phyloP scores from a whole-genome alignment of 768 basidiomycete species.

The Mycena amicta region DNA sequence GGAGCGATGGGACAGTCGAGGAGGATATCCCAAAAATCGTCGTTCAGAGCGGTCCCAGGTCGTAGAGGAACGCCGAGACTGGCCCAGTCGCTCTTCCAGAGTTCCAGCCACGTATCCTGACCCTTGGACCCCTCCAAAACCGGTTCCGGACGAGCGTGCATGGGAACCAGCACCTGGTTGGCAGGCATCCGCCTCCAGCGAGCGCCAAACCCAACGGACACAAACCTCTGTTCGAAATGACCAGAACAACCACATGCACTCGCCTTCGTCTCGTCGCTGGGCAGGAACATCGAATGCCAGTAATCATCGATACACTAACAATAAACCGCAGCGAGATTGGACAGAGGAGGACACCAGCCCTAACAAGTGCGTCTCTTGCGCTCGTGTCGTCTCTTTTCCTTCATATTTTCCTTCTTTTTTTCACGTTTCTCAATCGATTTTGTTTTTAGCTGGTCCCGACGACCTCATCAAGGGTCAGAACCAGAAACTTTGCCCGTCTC shows the following conservation, averaged over 20 bases:
- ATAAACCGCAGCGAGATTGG: slow-evolving; percentile 52
- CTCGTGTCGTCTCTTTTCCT: too few relatives aligned
- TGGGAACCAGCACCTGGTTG: slow-evolving; percentile 78
- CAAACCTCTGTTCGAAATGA: slow-evolving; percentile 25
- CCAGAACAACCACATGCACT: slow-evolving; percentile 28
- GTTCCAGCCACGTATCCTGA: slow-evolving; percentile 32
- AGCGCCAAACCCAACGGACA: slow-evolving; percentile 42
- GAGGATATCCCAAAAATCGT: slow-evolving; percentile 40
- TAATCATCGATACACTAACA: slow-evolving; percentile 29
- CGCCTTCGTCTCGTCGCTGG: slow-evolving; percentile 31
- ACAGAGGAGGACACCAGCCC: slow-evolving; percentile 63
- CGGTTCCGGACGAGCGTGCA: slow-evolving; percentile 51
- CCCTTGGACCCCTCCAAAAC: slow-evolving; percentile 28
- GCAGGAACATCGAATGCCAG: slow-evolving; percentile 2
- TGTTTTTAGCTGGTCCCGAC: slow-evolving; percentile 62
- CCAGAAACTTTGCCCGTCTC: slow-evolving; percentile 36
- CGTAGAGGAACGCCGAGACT: slow-evolving; percentile 31
- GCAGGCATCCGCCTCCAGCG: slow-evolving; percentile 49
- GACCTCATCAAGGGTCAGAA: slow-evolving; percentile 51
- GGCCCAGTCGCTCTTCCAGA: slow-evolving; percentile 28
- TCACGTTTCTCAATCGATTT: slow-evolving; percentile 9
- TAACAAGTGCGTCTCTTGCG: slow-evolving; percentile 65
- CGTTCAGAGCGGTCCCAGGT: slow-evolving; percentile 35
- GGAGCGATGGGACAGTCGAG: slow-evolving; percentile 45
- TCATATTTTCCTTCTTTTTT: too few relatives aligned